Evolutionary conservation across 768 basidiomycete species (phyloP), one percentile per base, ranked within the genome.

Genomic region (Boletellus ananas): DNA sequence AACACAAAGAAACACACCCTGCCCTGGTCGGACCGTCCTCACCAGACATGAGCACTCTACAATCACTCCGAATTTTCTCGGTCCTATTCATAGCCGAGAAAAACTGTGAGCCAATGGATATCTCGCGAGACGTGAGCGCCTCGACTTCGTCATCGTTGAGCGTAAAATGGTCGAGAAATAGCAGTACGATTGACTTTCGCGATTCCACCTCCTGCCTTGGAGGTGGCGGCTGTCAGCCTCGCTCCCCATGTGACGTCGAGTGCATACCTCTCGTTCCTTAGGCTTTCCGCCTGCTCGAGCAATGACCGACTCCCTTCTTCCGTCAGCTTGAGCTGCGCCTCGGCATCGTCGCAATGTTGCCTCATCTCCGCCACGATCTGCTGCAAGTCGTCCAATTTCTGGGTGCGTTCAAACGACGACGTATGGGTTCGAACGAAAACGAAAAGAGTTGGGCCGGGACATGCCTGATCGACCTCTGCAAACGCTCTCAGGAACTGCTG

Each of bases 31-130:
- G 81, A 9, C 86, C 84, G 31, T 85, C 85, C 59, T 91, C 90
- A 0, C 90, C 91, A 3, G 85, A 79, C 80, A 98, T 85, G 8
- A 99, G 75, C 2, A 93, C 81, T 40, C 84, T 75, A 64, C 94
- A 96, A 62, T 96, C 92, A 12, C 77, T 77, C 31, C 93, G 77
- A 53, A 99, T 94, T 38, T 71, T 72, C 58, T 89, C 85, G 0
- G 90, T 85, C 63, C 87, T 87, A 67, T 91, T 87, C 84, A 98
- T 88, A 0, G 90, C 88, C 3, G 76, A 70, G 64, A 97, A 98
- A 60, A 99, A 85, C 2, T 73, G 74, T 6, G 74, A 64, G 0
- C 87, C 86, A 16, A 96, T 75, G 6, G 86, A 79, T 5, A 94
- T 77, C 27, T 94, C 86, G 34, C 91, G 72, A 10, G 90, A 91